Conservation (phyloP, 345 rosid species). For the Populus euphratica region DNA sequence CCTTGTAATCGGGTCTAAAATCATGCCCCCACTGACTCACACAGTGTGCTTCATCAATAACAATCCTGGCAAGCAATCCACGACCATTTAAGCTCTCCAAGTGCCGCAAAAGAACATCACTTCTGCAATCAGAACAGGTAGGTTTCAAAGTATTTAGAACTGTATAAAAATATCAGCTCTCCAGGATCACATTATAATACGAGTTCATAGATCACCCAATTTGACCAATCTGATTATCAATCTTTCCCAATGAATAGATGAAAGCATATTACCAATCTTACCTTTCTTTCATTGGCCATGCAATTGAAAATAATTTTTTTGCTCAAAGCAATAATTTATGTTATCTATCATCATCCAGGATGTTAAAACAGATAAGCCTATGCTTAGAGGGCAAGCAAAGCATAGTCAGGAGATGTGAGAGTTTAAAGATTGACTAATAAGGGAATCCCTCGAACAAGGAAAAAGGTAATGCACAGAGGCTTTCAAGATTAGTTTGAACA, state of each 20-base stretch:
- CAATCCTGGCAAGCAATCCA: conserved; percentile 85
- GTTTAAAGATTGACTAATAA: no score
- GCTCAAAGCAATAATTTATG: neutral
- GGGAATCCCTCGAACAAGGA: neutral
- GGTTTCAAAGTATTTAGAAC: conserved; percentile 10
- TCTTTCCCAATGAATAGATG: neutral
- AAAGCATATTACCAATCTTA: neutral
- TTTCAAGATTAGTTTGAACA: neutral
- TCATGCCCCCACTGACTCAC: conserved; percentile 99
- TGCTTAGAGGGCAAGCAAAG: no score
- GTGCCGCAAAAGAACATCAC: conserved; percentile 84
- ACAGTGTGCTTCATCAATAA: conserved; percentile 99
- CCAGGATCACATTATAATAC: neutral
- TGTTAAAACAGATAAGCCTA: neutral
- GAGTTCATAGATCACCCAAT: neutral
- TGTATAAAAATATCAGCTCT: conserved; percentile 7
- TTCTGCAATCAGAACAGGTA: conserved; percentile 50
- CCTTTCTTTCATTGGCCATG: neutral
- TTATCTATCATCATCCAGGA: neutral
- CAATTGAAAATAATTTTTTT: no score
- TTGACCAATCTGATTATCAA: neutral
- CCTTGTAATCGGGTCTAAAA: conserved; percentile 99
- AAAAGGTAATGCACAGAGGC: neutral
- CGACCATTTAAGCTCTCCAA: conserved; percentile 73
- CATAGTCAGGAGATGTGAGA: no score